Evolutionary conservation across 371 early-diverging fungal genomes (phyloP).

Genomic region (Mortierella sp.): DNA sequence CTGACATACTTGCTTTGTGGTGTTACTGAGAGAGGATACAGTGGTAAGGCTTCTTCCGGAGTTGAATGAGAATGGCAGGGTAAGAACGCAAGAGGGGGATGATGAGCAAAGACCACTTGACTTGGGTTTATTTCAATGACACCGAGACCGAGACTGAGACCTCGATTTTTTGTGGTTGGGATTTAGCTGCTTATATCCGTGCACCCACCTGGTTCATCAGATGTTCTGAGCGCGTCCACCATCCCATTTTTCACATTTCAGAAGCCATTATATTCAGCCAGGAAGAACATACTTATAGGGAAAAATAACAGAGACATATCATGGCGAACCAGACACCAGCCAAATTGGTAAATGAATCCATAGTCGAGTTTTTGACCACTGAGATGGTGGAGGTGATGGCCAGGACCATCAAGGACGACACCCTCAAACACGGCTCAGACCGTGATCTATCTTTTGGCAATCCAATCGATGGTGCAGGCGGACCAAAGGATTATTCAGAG

Average conservation of each 20-base stretch:
- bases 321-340: slow-evolving; percentile 25
- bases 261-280: too few species aligned
- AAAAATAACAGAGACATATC: too few species aligned
- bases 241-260: too few species aligned
- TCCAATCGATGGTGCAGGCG: slow-evolving; percentile 39
- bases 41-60: too few species aligned
- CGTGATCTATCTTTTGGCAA: slow-evolving; percentile 21
- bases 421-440: slow-evolving; percentile 22
- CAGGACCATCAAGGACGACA: slow-evolving; percentile 59
- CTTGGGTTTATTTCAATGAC: too few species aligned
- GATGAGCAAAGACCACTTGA: too few species aligned
- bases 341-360: slow-evolving; percentile 67
- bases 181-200: too few species aligned
- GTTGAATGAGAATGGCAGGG: neutral
- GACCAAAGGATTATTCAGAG: slow-evolving; percentile 58
- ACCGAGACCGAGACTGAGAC: too few species aligned
- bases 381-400: slow-evolving; percentile 83
- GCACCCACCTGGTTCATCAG: too few species aligned
- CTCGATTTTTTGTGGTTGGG: too few species aligned
- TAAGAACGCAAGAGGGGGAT: neutral
- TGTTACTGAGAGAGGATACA: neutral
- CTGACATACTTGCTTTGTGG: slow-evolving; percentile 29
- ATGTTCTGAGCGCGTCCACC: too few species aligned
- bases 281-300: too few species aligned
- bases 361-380: slow-evolving; percentile 80